These are phyloP conservation scores for Tuber umbilicatum DNA, from an alignment of 495 filamentous ascomycete genomes.

Conservation along the genomic window DNA sequence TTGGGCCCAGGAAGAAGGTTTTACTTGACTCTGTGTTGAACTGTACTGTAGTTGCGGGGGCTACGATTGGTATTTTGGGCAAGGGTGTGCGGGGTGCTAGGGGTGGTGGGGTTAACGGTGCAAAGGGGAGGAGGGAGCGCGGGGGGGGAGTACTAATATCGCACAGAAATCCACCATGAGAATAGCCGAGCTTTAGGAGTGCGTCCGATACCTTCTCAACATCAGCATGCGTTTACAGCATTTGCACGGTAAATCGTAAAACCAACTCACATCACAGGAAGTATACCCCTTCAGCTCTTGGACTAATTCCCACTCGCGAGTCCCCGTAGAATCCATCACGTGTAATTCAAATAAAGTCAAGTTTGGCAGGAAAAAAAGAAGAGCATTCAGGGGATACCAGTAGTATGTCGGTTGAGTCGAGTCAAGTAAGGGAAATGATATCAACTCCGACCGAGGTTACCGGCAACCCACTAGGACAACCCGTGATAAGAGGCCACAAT, in stretches of 20 bases:
- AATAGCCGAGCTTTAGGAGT: slow-evolving; percentile 54
- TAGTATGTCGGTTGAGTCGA: neutral
- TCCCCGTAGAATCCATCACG: neutral
- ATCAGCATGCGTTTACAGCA: neutral
- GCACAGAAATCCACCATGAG: slow-evolving; percentile 55
- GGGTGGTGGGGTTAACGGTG: neutral
- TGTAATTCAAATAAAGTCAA: neutral
- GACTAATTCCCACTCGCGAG: slow-evolving; percentile 13
- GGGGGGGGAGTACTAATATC: slow-evolving; percentile 51
- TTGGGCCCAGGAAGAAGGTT: slow-evolving; percentile 15
- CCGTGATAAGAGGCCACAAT: no score
- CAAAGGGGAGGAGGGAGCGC: neutral
- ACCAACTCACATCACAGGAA: slow-evolving; percentile 48
- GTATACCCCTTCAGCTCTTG: slow-evolving; percentile 44
- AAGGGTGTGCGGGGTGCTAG: slow-evolving; percentile 37
- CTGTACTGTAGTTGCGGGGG: slow-evolving; percentile 52
- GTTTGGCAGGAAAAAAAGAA: no score
- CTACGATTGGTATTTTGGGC: slow-evolving; percentile 40
- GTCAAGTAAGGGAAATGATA: neutral
- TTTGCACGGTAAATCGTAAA: neutral
- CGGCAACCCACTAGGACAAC: no score
- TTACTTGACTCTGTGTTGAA: slow-evolving; percentile 50
- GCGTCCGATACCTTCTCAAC: slow-evolving; percentile 54
- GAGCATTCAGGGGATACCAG: no score
- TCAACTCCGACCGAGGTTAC: neutral